These are phyloP conservation scores for Excoecaria agallocha DNA, from an alignment of 345 rosid genomes.

Conservation along the genomic window DNA sequence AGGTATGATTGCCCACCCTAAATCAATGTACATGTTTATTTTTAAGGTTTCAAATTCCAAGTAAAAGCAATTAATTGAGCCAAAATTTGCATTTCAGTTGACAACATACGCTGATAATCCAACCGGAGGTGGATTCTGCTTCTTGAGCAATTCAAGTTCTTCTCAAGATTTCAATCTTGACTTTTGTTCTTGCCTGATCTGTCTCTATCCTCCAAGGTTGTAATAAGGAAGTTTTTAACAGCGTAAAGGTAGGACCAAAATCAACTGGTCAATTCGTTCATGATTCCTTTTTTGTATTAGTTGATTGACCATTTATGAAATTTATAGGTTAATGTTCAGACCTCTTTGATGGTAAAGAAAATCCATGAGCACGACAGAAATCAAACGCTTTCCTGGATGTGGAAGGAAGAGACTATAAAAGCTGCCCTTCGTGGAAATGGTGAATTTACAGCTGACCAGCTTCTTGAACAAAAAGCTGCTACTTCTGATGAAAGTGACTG, in stretches of 20 bases:
- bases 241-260: constrained; percentile 10
- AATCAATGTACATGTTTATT: no score
- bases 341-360: constrained; percentile 14
- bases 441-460: background rate
- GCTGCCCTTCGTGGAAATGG: constrained; percentile 5
- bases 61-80: no score
- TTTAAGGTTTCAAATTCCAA: no score
- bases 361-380: background rate
- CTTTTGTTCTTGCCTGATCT: constrained; percentile 25
- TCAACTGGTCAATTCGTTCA: background rate
- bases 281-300: background rate
- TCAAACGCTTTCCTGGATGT: constrained; percentile 5
- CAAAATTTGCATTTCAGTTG: background rate
- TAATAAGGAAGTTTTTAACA: constrained; percentile 18
- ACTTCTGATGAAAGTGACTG: constrained; percentile 15
- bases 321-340: constrained; percentile 11
- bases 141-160: constrained; percentile 7
- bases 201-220: constrained; percentile 21
- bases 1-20: background rate
- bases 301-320: background rate
- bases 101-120: background rate
- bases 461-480: constrained; percentile 18
- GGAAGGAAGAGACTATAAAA: constrained; percentile 9
- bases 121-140: constrained; percentile 9
- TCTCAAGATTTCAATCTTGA: background rate